A percentile compares a stretch with the other conserved stretches of the same genome.
These are phyloP conservation scores for Aurinia saxatilis DNA, from an alignment of 345 rosid genomes.

Conservation along the genomic window DNA sequence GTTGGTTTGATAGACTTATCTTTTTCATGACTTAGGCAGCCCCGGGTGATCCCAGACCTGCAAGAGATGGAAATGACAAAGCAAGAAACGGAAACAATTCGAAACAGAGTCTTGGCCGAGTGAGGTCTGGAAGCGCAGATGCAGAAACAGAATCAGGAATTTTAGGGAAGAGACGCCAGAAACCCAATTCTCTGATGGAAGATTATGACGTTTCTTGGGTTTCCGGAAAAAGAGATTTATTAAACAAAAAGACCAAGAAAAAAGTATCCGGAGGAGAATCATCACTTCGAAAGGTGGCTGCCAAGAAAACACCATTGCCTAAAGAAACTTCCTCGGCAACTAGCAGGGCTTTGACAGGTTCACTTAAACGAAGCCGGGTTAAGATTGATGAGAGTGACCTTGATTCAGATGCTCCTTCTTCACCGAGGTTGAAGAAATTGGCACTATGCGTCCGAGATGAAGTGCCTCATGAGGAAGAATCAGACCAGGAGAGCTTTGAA, in stretches of 20 bases:
- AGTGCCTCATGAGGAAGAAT: slow-evolving; percentile 26
- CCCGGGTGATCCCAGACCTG: not conserved
- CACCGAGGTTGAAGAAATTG: slow-evolving; percentile 9
- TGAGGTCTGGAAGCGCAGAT: slow-evolving; percentile 30
- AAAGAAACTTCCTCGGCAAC: slow-evolving; percentile 20
- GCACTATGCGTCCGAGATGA: slow-evolving; percentile 19
- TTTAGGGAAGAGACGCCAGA: slow-evolving; percentile 54
- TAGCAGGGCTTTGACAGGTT: slow-evolving; percentile 22
- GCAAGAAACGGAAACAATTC: slow-evolving; percentile 3
- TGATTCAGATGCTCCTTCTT: slow-evolving; percentile 34
- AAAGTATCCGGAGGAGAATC: slow-evolving; percentile 27
- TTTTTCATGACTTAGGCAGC: slow-evolving; percentile 20
- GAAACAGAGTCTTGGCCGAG: slow-evolving; percentile 23
- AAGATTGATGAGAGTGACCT: slow-evolving; percentile 29
- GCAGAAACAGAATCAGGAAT: slow-evolving; percentile 26
- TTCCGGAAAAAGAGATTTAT: slow-evolving; percentile 22
- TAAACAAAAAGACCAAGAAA: slow-evolving; percentile 20
- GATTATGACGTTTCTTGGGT: slow-evolving; percentile 54
- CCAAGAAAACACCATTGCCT: slow-evolving; percentile 25
- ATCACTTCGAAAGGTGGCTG: slow-evolving; percentile 22
- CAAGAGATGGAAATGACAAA: slow-evolving; percentile 5
- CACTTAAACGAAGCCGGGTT: slow-evolving; percentile 28
- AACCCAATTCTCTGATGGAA: slow-evolving; percentile 72
- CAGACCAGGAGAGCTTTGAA: slow-evolving; percentile 25
- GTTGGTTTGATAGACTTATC: not conserved